Evolutionary conservation across 2,329 filamentous ascomycete genomes (phyloP).

Genomic region (Pseudocercospora cruenta): DNA sequence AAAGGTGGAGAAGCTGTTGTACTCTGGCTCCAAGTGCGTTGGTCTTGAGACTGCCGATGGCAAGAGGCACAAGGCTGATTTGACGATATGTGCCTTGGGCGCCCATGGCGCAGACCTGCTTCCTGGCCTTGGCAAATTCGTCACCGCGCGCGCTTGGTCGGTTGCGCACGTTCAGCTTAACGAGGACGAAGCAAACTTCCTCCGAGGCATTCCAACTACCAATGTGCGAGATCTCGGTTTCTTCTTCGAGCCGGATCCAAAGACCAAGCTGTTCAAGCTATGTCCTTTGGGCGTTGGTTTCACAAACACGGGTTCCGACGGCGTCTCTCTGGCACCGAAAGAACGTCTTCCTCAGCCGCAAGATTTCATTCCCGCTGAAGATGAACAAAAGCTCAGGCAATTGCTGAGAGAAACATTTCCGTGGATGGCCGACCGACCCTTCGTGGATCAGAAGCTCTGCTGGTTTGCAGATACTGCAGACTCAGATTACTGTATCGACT

Average conservation of each 20-base stretch:
- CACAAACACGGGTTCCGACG: conserved; percentile 51
- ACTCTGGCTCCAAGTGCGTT: conserved; percentile 40
- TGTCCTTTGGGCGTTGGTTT: conserved; percentile 63
- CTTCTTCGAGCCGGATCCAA: conserved; percentile 66
- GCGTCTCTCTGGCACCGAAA: conserved; percentile 48
- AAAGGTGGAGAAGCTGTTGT: conserved; percentile 47
- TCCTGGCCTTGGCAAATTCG: conserved; percentile 54
- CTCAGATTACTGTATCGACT: conserved; percentile 65
- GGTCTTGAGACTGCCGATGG: conserved; percentile 47
- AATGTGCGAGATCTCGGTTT: conserved; percentile 66
- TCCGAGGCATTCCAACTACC: conserved; percentile 63
- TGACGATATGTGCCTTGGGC: conserved; percentile 58
- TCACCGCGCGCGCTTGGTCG: conserved; percentile 62
- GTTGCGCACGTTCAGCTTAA: conserved; percentile 64
- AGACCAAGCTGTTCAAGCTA: conserved; percentile 62
- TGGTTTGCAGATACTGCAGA: conserved; percentile 67
- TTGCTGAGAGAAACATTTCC: conserved; percentile 59
- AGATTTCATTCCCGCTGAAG: conserved; percentile 57
- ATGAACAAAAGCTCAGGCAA: conserved; percentile 57
- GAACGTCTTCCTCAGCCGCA: conserved; percentile 47
- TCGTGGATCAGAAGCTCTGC: conserved; percentile 63
- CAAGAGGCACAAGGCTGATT: conserved; percentile 41
- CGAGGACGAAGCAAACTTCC: conserved; percentile 55
- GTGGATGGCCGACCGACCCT: conserved; percentile 56
- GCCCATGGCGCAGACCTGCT: conserved; percentile 54